These are phyloP conservation scores for Plasmodium billcollinsi DNA, from an alignment of 169 alveolate genomes.

Conservation along the genomic window DNA sequence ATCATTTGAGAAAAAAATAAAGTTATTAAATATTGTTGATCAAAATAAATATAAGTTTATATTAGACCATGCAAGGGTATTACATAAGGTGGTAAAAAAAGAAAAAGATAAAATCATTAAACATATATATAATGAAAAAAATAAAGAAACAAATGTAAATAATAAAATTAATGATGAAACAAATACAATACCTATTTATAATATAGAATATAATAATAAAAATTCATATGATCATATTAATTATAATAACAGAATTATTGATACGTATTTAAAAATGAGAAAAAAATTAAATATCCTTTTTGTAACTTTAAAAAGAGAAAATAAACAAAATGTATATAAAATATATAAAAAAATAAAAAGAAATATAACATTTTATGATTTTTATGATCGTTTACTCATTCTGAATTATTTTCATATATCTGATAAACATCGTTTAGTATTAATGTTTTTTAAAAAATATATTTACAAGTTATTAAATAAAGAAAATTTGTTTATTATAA, in stretches of 20 bases:
- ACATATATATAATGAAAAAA: too few relatives aligned
- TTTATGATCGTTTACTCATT: constrained; percentile 32
- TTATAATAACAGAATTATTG: constrained; percentile 27
- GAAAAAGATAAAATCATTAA: background rate
- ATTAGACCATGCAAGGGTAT: constrained; percentile 26
- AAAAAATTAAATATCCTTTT: constrained; percentile 43
- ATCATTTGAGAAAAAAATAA: background rate
- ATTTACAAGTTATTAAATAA: constrained; percentile 4
- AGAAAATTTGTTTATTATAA: constrained; percentile 39
- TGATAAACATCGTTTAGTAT: constrained; percentile 21
- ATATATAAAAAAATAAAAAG: constrained; percentile 46
- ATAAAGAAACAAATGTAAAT: too few relatives aligned
- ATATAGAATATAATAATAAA: too few relatives aligned
- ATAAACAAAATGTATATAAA: background rate
- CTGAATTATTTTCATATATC: constrained; percentile 29
- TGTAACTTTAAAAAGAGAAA: constrained; percentile 25
- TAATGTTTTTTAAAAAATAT: constrained; percentile 50
- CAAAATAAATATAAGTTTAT: constrained; percentile 41
- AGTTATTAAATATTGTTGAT: constrained; percentile 25
- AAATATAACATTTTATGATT: constrained; percentile 52
- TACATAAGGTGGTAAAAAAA: constrained; percentile 29
- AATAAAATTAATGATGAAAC: too few relatives aligned
- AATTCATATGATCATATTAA: background rate
- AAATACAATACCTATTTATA: too few relatives aligned
- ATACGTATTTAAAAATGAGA: constrained; percentile 43